Evolutionary conservation across 257 asterid genomes (phyloP), one percentile per base, ranked within the genome.

Genomic region (Primulina huaijiensis): DNA sequence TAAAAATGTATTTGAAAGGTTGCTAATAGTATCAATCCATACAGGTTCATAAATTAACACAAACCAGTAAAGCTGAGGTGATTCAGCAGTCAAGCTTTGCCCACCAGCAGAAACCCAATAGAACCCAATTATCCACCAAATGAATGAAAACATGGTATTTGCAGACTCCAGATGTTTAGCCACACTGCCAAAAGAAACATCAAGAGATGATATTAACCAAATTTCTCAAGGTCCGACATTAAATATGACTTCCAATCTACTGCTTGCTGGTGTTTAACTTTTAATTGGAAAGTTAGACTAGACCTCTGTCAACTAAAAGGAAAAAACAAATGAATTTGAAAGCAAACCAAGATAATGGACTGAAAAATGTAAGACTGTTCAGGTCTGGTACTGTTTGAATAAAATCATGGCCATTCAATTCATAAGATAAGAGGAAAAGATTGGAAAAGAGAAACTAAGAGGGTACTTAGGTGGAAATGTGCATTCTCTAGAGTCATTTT

Each of bases 51-150:
- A 27, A 27, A 27, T 46, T 9, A 53, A 63, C 69, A 76, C 96
- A 62, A 33, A 94, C 99, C 99, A 89, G 85, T 94, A 94, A 78
- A 94, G 97, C 75, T 78, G 96, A 59, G 97, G 99, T 16, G 97
- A 76, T 80, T 86, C 88, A 25, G 78, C 72, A 19, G 86, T 72
- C 85, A 94, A 79, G 72, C 34, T 74, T 66, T 73, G 87, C 72
- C 97, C 90, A 38, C 90, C 96, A 71, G 92, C 87, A 71, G 97
- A 87, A 56, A 94, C 89, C 99, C 97, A 94, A 59, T 94, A 94
- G 82, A 94, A 94, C 64, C 99, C 97, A 62, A 94, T 75, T 79
- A 93, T 87, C 99, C 99, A 93, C 99, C 99, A 93, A 84, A 93
- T 85, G 86, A 93, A 93, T 5, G 96, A 90, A 83, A 93, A 93